phyloP scores from a whole-genome alignment of 2,329 filamentous ascomycete genomes.

The Ophiostoma angusticollis region DNA sequence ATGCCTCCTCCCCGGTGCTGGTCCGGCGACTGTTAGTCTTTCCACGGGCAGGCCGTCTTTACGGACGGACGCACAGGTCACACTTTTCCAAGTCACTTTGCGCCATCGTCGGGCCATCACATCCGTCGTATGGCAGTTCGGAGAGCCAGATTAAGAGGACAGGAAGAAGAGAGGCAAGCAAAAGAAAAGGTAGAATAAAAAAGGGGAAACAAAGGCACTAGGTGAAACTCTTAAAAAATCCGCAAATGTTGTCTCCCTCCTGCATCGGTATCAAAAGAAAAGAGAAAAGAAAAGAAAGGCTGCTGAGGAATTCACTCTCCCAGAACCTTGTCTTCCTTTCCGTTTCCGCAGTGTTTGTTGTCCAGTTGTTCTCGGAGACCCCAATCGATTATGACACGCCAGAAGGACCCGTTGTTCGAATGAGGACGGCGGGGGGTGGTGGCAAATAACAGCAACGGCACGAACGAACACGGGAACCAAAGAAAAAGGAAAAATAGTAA shows the following conservation, averaged over 20 bases:
- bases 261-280: conserved; percentile 9
- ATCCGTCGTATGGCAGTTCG: too few species aligned
- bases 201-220: conserved; percentile 3
- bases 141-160: too few species aligned
- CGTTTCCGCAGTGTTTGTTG: conserved; percentile 7
- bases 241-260: conserved; percentile 7
- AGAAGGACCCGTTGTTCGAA: conserved; percentile 1
- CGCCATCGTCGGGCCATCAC: too few species aligned
- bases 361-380: conserved; percentile 10
- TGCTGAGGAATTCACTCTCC: conserved; percentile 3
- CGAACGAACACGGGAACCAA: conserved; percentile 12
- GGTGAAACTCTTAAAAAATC: conserved; percentile 5
- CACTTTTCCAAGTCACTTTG: too few species aligned
- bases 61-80: too few species aligned
- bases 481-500: too few species aligned
- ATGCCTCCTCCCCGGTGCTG: too few species aligned
- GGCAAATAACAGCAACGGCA: conserved; percentile 7
- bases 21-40: too few species aligned
- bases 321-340: not conserved
- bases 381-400: conserved; percentile 11
- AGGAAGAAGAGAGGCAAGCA: not conserved
- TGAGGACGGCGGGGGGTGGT: conserved; percentile 3
- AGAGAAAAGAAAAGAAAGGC: conserved; percentile 3
- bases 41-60: too few species aligned
- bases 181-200: not conserved